Base-by-base conservation (phyloP, 2,329 filamentous ascomycete genomes). In the Chrysoporthe puriensis region DNA sequence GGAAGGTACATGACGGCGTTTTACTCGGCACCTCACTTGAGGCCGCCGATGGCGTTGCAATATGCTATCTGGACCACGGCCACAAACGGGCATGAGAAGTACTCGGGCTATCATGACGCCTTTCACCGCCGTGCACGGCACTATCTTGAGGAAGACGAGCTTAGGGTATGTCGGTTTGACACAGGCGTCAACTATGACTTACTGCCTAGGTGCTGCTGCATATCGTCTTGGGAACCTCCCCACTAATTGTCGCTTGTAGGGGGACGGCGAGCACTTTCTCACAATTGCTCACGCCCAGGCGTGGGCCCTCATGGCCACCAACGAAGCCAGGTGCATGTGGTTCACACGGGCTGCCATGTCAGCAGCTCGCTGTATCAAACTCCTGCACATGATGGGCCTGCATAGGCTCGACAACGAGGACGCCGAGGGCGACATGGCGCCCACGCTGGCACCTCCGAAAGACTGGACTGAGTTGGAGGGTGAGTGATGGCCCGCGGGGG, bases 51-150 rank as follows among this genome's bases (percentile, higher is more conserved):
- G 74, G 92, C 88, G 73, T 80, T 97, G 54, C 87, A 94, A 74
- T 97, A 97, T 77, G 90, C 90, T 34, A 92, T 97, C 76, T 97
- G 94, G 93, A 87, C 90, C n/a, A 82, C 92, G 73, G 92, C 92
- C 9, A 88, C 93, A 5, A 86, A 88, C 16, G 83, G 90, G 1
- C 87, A 90, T 43, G 85, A 91, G 52, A 93, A 93, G 74, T 96
- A 96, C 74, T 82, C 85, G 8, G 80, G 82, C 9, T 86, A 93
- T 50, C 88, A 93, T 69, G 89, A 91, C 8, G 85, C 94, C 60
- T 94, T 97, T 73, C 97, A 97, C 76, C 85, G 88, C 62, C 86
- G 93, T 54, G 88, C 94, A 4, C 86, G 94, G 42, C 94, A 94
- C 71, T 97, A 97, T 75, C 85, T 90, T 0, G 90, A 97, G 72